A percentile compares a stretch with the other conserved stretches of the same genome.
Evolutionary conservation across 1,139 yeast species (phyloP).

Genomic region (Kurtzmaniella quercitrusa): DNA sequence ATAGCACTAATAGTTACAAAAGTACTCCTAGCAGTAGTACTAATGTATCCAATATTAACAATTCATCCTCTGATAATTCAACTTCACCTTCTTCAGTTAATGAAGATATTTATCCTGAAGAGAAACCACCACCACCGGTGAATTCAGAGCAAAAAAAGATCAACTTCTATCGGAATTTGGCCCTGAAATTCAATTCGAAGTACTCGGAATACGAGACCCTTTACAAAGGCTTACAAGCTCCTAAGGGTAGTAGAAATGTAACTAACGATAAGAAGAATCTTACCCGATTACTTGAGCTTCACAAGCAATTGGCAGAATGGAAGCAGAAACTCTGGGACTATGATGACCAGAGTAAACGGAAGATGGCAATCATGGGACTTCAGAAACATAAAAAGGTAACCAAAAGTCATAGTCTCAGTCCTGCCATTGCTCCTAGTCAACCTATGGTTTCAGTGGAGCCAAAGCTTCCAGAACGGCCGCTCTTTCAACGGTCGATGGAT

Average conservation of each 20-base stretch:
- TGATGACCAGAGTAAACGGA: conserved; percentile 29
- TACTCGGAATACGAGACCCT: conserved; percentile 37
- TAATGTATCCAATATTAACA: conserved; percentile 3
- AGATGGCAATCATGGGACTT: conserved; percentile 30
- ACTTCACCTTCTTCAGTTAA: conserved; percentile 10
- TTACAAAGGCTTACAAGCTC: conserved; percentile 20
- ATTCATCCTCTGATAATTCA: conserved; percentile 7
- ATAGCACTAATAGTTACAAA: conserved; percentile 4
- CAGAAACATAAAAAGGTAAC: conserved; percentile 28
- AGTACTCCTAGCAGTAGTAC: conserved; percentile 1
- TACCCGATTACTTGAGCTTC: conserved; percentile 30
- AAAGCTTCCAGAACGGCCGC: conserved; percentile 4
- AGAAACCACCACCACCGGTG: conserved; percentile 1
- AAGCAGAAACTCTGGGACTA: conserved; percentile 33
- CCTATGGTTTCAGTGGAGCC: conserved; percentile 3
- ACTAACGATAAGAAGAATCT: conserved; percentile 18
- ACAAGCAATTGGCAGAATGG: conserved; percentile 31
- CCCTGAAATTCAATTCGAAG: conserved; percentile 31
- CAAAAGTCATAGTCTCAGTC: conserved; percentile 6
- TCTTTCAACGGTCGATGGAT: conserved; percentile 3
- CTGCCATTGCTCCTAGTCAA: neutral
- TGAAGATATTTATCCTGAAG: conserved; percentile 6
- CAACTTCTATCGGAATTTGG: conserved; percentile 24
- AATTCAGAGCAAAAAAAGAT: conserved; percentile 11
- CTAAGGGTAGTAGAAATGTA: neutral